Conservation (phyloP, 345 rosid genomes). For the Eucalyptus curtisii region DNA sequence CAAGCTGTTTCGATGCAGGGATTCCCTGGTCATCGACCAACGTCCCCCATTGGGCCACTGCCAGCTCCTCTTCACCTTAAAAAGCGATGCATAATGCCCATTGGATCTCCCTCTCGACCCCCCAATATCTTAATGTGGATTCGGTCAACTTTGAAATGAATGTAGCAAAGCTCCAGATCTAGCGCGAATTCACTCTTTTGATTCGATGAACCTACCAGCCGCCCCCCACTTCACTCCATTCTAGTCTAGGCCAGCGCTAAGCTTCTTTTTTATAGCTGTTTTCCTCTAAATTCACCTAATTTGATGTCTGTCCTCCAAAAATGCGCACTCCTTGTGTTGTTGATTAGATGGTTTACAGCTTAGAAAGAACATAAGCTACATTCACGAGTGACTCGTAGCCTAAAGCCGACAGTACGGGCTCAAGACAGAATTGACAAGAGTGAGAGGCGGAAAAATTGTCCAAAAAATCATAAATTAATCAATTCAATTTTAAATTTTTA, state of each 20-base stretch:
- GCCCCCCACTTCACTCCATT: neutral
- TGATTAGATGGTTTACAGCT: neutral
- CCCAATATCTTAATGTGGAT: neutral
- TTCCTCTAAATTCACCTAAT: neutral
- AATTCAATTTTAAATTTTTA: too few species aligned
- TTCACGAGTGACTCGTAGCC: neutral
- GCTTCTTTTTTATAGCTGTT: neutral
- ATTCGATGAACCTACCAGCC: neutral
- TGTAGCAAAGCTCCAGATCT: neutral
- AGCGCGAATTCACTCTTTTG: neutral
- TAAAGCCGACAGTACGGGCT: neutral
- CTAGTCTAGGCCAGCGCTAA: neutral
- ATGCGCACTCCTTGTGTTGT: neutral
- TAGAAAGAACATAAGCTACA: neutral
- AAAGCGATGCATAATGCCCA: neutral
- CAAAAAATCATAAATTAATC: too few species aligned
- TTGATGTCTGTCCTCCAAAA: neutral
- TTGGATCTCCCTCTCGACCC: neutral
- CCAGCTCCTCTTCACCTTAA: neutral
- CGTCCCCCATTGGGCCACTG: neutral
- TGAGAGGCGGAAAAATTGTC: neutral
- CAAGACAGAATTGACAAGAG: neutral
- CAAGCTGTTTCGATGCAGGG: neutral
- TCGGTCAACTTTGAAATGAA: neutral
- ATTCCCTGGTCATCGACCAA: neutral